Evolutionary conservation across 495 filamentous ascomycete species (phyloP).

Genomic region (Delitschia confertaspora): DNA sequence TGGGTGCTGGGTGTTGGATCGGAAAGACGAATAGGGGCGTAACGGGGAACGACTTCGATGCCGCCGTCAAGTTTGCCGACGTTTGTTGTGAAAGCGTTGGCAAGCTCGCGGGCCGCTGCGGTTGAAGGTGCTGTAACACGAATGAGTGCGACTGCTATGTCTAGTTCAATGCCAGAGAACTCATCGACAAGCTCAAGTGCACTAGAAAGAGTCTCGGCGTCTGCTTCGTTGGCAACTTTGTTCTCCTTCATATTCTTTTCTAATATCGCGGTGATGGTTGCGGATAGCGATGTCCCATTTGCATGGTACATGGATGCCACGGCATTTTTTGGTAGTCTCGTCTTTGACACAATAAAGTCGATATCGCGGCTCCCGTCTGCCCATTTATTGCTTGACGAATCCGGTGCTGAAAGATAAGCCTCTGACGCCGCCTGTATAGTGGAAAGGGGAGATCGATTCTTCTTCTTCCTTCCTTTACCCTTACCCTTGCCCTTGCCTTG

Average conservation of each 20-base stretch:
- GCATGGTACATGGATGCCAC: slow-evolving; percentile 55
- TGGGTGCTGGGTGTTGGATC: slow-evolving; percentile 7
- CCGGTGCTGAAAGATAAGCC: slow-evolving; percentile 3
- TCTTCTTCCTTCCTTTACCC: slow-evolving; percentile 38
- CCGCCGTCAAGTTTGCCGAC: slow-evolving; percentile 11
- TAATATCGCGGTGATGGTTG: slow-evolving; percentile 48
- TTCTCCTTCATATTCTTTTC: slow-evolving; percentile 34
- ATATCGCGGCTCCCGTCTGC: slow-evolving; percentile 46
- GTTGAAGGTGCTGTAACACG: slow-evolving; percentile 48
- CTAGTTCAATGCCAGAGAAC: slow-evolving; percentile 42
- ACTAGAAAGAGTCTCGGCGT: slow-evolving; percentile 41
- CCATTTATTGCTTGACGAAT: slow-evolving; percentile 44
- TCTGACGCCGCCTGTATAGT: slow-evolving; percentile 5
- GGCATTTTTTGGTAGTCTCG: slow-evolving; percentile 40
- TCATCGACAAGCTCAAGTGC: slow-evolving; percentile 46
- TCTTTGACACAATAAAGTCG: slow-evolving; percentile 49
- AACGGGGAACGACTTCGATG: slow-evolving; percentile 36
- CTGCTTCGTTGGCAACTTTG: slow-evolving; percentile 20
- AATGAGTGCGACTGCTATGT: slow-evolving; percentile 44
- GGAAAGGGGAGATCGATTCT: not conserved
- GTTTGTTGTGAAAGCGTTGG: slow-evolving; percentile 39
- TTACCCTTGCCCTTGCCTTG: slow-evolving; percentile 40
- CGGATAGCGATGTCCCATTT: slow-evolving; percentile 48
- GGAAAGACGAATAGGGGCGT: slow-evolving; percentile 28
- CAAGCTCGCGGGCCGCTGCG: slow-evolving; percentile 50